Evolutionary conservation across 1,139 yeast species (phyloP).

Genomic region (Barnettozyma hawaiiensis): DNA sequence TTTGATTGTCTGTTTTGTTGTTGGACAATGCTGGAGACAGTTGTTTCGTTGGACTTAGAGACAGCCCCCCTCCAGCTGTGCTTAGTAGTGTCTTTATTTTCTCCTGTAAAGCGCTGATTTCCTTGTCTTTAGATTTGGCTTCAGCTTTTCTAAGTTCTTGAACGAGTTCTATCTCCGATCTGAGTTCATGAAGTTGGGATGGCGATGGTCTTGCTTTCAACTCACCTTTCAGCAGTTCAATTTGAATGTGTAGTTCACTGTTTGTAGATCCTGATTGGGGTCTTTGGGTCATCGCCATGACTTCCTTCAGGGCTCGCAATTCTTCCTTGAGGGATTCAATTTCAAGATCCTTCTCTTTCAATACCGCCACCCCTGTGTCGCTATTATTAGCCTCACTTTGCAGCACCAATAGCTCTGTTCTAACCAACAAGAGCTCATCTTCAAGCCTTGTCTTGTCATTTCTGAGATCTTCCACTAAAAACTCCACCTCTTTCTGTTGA

Average conservation of each 20-base stretch:
- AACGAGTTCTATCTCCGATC: constrained; percentile 21
- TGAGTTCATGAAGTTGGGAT: constrained; percentile 18
- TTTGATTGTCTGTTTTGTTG: constrained; percentile 3
- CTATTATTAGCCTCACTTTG: background rate
- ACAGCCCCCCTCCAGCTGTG: background rate
- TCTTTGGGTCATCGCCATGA: too few species aligned
- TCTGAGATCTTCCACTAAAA: background rate
- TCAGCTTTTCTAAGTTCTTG: constrained; percentile 22
- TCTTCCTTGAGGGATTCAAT: constrained; percentile 26
- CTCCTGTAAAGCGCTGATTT: constrained; percentile 19
- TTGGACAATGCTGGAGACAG: constrained; percentile 2
- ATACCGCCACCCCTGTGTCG: constrained; percentile 8
- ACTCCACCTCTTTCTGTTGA: background rate
- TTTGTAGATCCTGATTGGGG: constrained; percentile 19
- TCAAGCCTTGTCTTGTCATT: constrained; percentile 4
- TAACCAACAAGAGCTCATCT: background rate
- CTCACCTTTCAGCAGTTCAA: constrained; percentile 20
- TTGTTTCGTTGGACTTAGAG: background rate
- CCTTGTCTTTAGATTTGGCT: constrained; percentile 20
- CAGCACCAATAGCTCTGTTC: constrained; percentile 3
- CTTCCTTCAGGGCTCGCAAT: constrained; percentile 23
- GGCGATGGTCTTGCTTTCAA: constrained; percentile 21
- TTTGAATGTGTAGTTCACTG: constrained; percentile 19
- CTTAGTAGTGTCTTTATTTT: constrained; percentile 9
- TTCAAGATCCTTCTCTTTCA: constrained; percentile 28